phyloP scores from a whole-genome alignment of 2,329 filamentous ascomycete species.

The Capronia epimyces region DNA sequence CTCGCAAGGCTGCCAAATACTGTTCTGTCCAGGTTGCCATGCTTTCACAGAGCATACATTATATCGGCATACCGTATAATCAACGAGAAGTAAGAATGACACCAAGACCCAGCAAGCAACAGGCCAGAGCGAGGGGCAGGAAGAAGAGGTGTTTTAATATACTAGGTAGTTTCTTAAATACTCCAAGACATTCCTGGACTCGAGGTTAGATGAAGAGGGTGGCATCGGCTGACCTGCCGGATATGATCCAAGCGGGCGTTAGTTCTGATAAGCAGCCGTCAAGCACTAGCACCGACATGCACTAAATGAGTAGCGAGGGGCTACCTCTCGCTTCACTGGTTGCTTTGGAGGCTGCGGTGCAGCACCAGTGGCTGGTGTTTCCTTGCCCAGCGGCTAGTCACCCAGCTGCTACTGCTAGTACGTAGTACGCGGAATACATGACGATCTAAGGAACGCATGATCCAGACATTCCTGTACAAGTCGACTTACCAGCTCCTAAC shows the following conservation, averaged over 20 bases:
- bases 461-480: neutral
- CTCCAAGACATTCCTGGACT: neutral
- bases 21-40: constrained; percentile 74
- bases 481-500: neutral
- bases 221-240: constrained; percentile 15
- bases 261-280: neutral
- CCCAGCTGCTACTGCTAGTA: neutral
- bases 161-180: too few species aligned
- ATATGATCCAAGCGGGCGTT: neutral
- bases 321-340: neutral
- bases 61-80: neutral
- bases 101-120: neutral
- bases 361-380: neutral
- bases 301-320: neutral
- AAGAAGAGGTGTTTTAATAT: too few species aligned
- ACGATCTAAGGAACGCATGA: neutral
- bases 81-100: neutral
- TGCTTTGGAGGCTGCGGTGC: too few species aligned
- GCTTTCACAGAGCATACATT: constrained; percentile 13
- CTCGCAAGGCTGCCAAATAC: constrained; percentile 68
- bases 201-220: neutral
- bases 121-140: too few species aligned
- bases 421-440: neutral
- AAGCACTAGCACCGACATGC: neutral
- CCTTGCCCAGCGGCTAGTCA: neutral